Evolutionary conservation across 2,329 filamentous ascomycete species (phyloP), one percentile per base, ranked within the genome.

Genomic region (Pseudogymnoascus sp.): DNA sequence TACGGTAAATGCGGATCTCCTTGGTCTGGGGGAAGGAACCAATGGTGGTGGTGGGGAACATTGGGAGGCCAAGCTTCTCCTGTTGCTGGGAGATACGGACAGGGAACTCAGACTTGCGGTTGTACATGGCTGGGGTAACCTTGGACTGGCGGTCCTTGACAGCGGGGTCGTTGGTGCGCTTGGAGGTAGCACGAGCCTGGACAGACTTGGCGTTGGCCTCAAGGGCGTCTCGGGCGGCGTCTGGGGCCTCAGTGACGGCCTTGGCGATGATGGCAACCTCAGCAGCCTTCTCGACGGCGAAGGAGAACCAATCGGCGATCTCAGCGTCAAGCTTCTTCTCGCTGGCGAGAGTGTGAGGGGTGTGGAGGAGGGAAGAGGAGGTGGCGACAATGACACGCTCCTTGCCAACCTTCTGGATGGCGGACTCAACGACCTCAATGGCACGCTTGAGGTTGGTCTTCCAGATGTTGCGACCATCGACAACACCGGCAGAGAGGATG

Each of bases 401-500:
- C 85, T 96, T 93, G 81, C 95, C 93, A 67, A 99, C 87, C 83
- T 96, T 91, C 83, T 97, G 91, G 73, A 97, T 82, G 68, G 93
- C 95, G 65, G 86, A 82, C 86, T 97, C 91, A 66, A 95, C 89
- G 68, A 82, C 86, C 83, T 95, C 93, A 69, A 99, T 96, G 74
- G 95, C 92, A 73, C 86, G 87, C 86, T 96, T 90, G 82, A 97
- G 89, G 88, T 97, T 96, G 81, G 92, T 97, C 90, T 99, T 99
- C 95, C 95, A 99, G 84, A 99, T 97, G 86, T 99, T 99, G 74
- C 95, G 92, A 73, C 95, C 95, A 73, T 99, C 93, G 70, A 99
- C 95, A 71, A 99, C 90, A 91, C 95, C 95, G 68, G 88, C 89
- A 69, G 95, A 99, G 69, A 99, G 88, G 71, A 92, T 79, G 76